Conservation (phyloP, 768 basidiomycete species). For the Auricularia heimuer region DNA sequence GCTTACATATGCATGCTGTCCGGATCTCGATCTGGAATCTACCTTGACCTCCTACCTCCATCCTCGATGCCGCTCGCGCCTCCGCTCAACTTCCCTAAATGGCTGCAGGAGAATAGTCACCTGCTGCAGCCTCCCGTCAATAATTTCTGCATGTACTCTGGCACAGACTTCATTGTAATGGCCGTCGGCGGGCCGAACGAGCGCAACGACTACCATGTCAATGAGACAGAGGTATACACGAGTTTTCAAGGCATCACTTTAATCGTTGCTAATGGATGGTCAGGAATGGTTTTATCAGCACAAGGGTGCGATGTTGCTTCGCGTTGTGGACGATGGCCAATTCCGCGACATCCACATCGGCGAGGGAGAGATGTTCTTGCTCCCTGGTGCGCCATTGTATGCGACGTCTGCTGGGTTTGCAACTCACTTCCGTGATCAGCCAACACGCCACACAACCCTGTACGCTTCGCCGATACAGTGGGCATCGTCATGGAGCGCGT, state of each 20-base stretch:
- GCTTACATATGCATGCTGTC: too few species aligned
- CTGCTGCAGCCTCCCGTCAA: slow-evolving; percentile 86
- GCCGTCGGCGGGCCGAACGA: slow-evolving; percentile 93
- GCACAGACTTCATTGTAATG: slow-evolving; percentile 90
- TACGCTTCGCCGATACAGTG: slow-evolving; percentile 81
- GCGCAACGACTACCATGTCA: slow-evolving; percentile 88
- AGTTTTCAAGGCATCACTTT: neutral
- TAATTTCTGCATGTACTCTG: slow-evolving; percentile 77
- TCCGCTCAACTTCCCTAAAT: slow-evolving; percentile 82
- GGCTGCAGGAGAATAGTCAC: slow-evolving; percentile 75
- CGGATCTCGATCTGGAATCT: too few species aligned
- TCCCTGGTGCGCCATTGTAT: slow-evolving; percentile 52
- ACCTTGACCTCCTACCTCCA: too few species aligned
- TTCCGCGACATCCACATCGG: slow-evolving; percentile 84
- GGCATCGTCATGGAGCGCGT: slow-evolving; percentile 87
- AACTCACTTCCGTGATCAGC: slow-evolving; percentile 33
- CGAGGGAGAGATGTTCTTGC: slow-evolving; percentile 94
- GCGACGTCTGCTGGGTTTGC: neutral
- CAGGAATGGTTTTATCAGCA: slow-evolving; percentile 99
- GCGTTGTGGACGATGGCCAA: slow-evolving; percentile 67
- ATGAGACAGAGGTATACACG: slow-evolving; percentile 73
- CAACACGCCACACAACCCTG: slow-evolving; percentile 94
- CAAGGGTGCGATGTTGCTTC: slow-evolving; percentile 86
- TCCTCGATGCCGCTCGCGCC: slow-evolving; percentile 57
- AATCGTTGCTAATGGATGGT: neutral